These are phyloP conservation scores for Penicillium crustosum DNA, from an alignment of 2,329 filamentous ascomycete species.

Conservation along the genomic window DNA sequence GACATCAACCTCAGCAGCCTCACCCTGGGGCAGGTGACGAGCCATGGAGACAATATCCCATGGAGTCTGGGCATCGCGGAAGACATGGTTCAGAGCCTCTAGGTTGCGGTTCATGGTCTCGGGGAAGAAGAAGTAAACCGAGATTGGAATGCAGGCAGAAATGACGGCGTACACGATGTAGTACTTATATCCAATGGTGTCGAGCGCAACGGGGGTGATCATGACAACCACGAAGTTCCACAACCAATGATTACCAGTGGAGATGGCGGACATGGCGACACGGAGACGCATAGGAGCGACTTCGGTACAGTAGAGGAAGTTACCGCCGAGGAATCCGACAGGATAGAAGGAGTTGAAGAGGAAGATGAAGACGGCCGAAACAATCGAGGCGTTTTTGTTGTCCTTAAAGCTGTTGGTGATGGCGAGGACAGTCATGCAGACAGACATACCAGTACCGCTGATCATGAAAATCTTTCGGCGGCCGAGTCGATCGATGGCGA, in stretches of 20 bases:
- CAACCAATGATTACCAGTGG: slow-evolving; percentile 26
- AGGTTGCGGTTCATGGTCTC: slow-evolving; percentile 31
- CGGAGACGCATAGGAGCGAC: slow-evolving; percentile 27
- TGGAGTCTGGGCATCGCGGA: slow-evolving; percentile 23
- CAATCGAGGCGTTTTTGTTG: slow-evolving; percentile 16
- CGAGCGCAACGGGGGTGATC: slow-evolving; percentile 24
- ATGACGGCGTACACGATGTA: slow-evolving; percentile 25
- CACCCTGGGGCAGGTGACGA: slow-evolving; percentile 23
- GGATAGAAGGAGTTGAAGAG: slow-evolving; percentile 27
- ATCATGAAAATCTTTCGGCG: slow-evolving; percentile 56
- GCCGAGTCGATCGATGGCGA: slow-evolving; percentile 54
- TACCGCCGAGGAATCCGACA: slow-evolving; percentile 23
- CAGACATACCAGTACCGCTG: slow-evolving; percentile 53
- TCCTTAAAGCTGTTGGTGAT: slow-evolving; percentile 37
- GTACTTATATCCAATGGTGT: slow-evolving; percentile 26
- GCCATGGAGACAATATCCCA: slow-evolving; percentile 29
- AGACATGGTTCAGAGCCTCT: slow-evolving; percentile 25
- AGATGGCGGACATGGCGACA: slow-evolving; percentile 25
- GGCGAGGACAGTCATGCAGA: slow-evolving; percentile 56
- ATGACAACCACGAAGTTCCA: slow-evolving; percentile 29
- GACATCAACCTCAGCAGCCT: slow-evolving; percentile 21
- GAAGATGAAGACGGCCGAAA: slow-evolving; percentile 24
- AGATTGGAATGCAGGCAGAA: slow-evolving; percentile 21
- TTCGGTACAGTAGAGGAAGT: slow-evolving; percentile 28
- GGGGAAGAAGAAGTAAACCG: slow-evolving; percentile 24